phyloP scores from a whole-genome alignment of 1,284 basidiomycete species.

The Cutaneotrichosporon mucoides region DNA sequence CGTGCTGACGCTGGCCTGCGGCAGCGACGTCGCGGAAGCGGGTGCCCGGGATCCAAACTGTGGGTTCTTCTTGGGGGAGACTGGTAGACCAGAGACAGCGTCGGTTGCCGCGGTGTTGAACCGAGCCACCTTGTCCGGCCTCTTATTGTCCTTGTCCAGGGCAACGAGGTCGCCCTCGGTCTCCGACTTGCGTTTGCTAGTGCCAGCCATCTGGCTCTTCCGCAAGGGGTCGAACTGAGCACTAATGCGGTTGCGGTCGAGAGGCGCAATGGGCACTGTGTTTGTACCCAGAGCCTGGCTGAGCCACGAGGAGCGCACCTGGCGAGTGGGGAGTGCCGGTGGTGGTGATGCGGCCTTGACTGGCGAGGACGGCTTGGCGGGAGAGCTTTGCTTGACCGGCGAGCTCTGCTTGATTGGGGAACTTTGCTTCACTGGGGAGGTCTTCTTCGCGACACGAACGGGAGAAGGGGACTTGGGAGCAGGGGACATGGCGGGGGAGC shows the following conservation, averaged over 20 bases:
- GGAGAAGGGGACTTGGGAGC: neutral
- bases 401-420: neutral
- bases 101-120: constrained; percentile 19
- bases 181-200: constrained; percentile 39
- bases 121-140: constrained; percentile 36
- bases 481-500: too few species aligned
- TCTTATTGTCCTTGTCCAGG: constrained; percentile 13
- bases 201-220: constrained; percentile 33
- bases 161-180: constrained; percentile 18
- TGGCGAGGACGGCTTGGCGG: neutral
- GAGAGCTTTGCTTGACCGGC: neutral
- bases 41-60: constrained; percentile 7
- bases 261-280: constrained; percentile 8
- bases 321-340: constrained; percentile 20
- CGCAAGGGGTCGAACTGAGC: constrained; percentile 18
- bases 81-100: constrained; percentile 10
- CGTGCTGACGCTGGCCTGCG: constrained; percentile 5
- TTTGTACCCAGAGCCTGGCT: constrained; percentile 40
- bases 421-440: too few species aligned
- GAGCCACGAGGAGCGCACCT: constrained; percentile 46
- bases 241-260: constrained; percentile 3
- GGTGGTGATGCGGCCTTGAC: constrained; percentile 4
- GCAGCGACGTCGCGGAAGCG: constrained; percentile 6
- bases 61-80: constrained; percentile 15
- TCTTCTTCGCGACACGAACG: neutral